Conservation (phyloP, 768 basidiomycete species). For the Pleurotus ostreatus region DNA sequence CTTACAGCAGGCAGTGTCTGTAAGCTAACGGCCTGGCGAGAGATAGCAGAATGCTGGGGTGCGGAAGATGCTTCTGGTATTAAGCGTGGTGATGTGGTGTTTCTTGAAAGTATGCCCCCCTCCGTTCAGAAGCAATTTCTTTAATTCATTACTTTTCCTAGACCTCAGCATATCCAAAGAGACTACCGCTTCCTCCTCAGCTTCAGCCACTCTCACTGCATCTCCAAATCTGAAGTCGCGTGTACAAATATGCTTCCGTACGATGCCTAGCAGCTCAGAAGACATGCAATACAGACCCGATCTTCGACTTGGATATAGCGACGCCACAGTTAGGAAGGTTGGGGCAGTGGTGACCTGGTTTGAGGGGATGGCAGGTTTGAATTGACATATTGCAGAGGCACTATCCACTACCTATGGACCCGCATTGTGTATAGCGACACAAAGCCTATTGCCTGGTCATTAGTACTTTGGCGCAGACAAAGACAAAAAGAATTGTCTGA, state of each 20-base stretch:
- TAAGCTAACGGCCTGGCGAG: constrained; percentile 77
- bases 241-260: constrained; percentile 72
- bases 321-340: constrained; percentile 65
- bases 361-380: constrained; percentile 64
- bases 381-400: no score
- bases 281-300: constrained; percentile 68
- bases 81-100: constrained; percentile 69
- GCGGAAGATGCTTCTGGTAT: constrained; percentile 34
- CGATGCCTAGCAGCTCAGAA: constrained; percentile 60
- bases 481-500: neutral
- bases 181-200: constrained; percentile 35
- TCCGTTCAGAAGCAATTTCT: constrained; percentile 2
- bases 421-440: no score
- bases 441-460: no score
- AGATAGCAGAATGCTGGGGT: constrained; percentile 72
- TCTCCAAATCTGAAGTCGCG: constrained; percentile 63
- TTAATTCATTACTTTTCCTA: constrained; percentile 19
- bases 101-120: constrained; percentile 57
- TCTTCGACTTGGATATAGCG: constrained; percentile 64
- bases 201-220: constrained; percentile 41
- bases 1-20: constrained; percentile 59
- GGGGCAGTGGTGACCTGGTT: constrained; percentile 68
- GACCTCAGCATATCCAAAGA: constrained; percentile 52
- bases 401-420: no score
- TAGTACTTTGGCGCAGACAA: no score